phyloP scores from a whole-genome alignment of 148 eudicot species.

The Silene conica region DNA sequence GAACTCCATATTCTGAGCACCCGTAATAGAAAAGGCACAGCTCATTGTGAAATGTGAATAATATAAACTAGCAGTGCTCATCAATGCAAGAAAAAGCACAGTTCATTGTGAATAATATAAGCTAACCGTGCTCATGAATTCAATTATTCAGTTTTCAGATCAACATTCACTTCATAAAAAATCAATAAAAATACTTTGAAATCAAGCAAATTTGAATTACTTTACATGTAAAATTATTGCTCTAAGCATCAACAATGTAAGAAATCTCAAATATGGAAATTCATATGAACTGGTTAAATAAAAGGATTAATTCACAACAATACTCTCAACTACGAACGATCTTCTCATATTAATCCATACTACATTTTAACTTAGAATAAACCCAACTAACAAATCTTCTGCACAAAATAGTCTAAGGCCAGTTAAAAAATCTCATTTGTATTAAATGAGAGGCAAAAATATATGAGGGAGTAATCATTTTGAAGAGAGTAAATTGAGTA shows the following conservation, averaged over 20 bases:
- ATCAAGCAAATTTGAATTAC: neutral
- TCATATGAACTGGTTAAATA: neutral
- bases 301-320: too few species aligned
- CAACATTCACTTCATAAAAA: neutral
- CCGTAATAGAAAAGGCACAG: neutral
- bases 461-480: too few species aligned
- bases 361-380: too few species aligned
- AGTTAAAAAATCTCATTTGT: too few species aligned
- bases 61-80: too few species aligned
- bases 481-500: too few species aligned
- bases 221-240: neutral
- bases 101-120: neutral
- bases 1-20: conserved; percentile 21
- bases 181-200: neutral
- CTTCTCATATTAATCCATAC: too few species aligned
- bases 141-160: neutral
- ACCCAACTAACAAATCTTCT: too few species aligned
- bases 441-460: too few species aligned
- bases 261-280: neutral
- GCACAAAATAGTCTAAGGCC: too few species aligned
- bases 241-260: neutral
- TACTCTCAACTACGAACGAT: too few species aligned
- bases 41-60: neutral
- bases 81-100: neutral
- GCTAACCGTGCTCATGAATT: neutral